Evolutionary conservation across 306 rosid genomes (phyloP).

Genomic region (Amphicarpaea edgeworthii): DNA sequence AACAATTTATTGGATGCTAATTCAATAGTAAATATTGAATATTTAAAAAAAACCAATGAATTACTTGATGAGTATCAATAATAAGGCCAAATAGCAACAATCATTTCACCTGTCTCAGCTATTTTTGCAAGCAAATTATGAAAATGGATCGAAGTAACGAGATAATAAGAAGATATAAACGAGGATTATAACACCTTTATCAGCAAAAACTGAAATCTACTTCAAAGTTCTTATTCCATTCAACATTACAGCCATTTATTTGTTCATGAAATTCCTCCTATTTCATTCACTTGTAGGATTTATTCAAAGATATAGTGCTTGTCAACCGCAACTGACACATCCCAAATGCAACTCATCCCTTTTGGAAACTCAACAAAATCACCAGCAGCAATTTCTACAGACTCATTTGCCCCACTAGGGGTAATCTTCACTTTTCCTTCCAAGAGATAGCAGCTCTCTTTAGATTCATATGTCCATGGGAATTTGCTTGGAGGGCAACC

Average conservation of each 20-base stretch:
- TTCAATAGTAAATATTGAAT: too few relatives aligned
- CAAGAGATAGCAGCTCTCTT: conserved; percentile 19
- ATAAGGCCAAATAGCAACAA: background rate
- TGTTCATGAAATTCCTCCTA: background rate
- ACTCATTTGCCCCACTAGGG: background rate
- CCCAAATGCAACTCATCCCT: conserved; percentile 32
- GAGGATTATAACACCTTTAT: background rate
- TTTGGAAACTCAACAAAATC: conserved; percentile 22
- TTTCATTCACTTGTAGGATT: conserved; percentile 7
- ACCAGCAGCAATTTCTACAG: conserved; percentile 18
- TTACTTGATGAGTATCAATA: background rate
- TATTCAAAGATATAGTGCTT: conserved; percentile 14
- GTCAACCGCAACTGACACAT: background rate
- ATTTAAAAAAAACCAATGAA: too few relatives aligned
- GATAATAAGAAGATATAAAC: background rate
- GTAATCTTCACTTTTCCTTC: conserved; percentile 26
- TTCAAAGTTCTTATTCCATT: conserved; percentile 10
- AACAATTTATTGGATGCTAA: too few relatives aligned
- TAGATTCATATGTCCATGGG: background rate
- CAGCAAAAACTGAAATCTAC: background rate
- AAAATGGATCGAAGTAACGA: background rate
- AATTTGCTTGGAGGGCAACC: background rate
- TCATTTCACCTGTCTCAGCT: background rate
- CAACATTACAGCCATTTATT: background rate
- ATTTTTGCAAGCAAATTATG: background rate